A percentile compares a stretch with the other conserved stretches of the same genome.
phyloP scores from a whole-genome alignment of 208 protist species.

The Trypanosoma avium region DNA sequence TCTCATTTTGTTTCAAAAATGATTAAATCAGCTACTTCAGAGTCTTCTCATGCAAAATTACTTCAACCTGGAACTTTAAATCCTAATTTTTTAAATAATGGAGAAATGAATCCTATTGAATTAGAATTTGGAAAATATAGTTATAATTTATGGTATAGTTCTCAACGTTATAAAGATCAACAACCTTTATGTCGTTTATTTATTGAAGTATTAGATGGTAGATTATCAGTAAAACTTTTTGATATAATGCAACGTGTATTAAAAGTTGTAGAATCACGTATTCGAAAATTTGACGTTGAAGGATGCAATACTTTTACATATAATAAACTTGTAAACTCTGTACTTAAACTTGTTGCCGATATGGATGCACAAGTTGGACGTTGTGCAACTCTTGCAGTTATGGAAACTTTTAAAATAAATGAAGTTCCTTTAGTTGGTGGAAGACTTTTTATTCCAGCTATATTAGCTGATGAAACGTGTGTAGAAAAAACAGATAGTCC shows the following conservation, averaged over 20 bases:
- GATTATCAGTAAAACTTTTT: constrained; percentile 46
- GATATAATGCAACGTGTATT: constrained; percentile 35
- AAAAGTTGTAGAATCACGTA: constrained; percentile 28
- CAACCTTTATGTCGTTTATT: constrained; percentile 77
- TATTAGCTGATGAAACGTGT: constrained; percentile 53
- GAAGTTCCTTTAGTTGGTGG: constrained; percentile 44
- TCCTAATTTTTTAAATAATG: constrained; percentile 23
- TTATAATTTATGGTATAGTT: constrained; percentile 76
- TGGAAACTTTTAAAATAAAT: constrained; percentile 63
- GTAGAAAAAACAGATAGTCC: not conserved
- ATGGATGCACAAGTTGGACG: constrained; percentile 44
- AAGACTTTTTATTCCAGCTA: constrained; percentile 31
- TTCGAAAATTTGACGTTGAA: constrained; percentile 40
- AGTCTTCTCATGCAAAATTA: constrained; percentile 8
- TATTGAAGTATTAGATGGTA: constrained; percentile 53
- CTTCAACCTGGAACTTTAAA: constrained; percentile 40
- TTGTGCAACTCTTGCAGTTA: constrained; percentile 49
- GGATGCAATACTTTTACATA: constrained; percentile 54
- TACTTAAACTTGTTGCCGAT: constrained; percentile 49
- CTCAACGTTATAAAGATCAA: constrained; percentile 46
- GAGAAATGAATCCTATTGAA: constrained; percentile 38
- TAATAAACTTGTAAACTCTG: constrained; percentile 38
- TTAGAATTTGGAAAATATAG: constrained; percentile 60
- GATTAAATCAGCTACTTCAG: constrained; percentile 21
- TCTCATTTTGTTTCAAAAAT: constrained; percentile 23